Conservation (phyloP, 441 rosid genomes). For the Sinapis alba region DNA sequence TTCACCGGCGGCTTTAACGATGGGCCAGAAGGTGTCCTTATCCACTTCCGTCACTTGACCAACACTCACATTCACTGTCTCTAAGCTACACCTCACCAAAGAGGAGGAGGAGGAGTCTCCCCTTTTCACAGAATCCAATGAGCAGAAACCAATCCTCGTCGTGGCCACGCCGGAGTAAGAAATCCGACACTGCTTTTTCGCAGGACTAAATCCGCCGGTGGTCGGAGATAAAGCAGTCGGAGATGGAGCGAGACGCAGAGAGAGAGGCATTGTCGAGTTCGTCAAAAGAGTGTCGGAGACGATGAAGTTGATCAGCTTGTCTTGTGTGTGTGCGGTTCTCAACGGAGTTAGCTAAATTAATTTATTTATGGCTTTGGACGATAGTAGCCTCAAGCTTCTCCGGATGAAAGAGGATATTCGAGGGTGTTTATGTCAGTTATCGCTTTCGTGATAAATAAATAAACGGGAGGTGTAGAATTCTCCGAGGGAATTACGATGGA, state of each 20-base stretch:
- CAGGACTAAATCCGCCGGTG: constrained; percentile 18
- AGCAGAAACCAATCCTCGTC: constrained; percentile 30
- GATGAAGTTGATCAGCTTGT: constrained; percentile 8
- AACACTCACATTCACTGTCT: constrained; percentile 54
- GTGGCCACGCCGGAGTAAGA: constrained; percentile 34
- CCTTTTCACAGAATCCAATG: constrained; percentile 21
- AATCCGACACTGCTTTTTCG: constrained; percentile 30
- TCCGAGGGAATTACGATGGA: constrained; percentile 23
- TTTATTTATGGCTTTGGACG: not conserved
- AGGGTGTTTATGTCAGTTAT: not conserved
- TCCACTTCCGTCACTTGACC: constrained; percentile 89
- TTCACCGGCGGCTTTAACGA: constrained; percentile 81
- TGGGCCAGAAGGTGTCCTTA: constrained; percentile 95
- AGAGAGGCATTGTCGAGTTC: constrained; percentile 33
- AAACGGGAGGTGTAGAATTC: constrained; percentile 37
- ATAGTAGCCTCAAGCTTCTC: not conserved
- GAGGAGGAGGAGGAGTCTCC: constrained; percentile 28
- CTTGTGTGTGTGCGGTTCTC: constrained; percentile 25
- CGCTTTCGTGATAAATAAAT: constrained; percentile 22
- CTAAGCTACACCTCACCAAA: constrained; percentile 60
- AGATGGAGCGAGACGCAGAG: constrained; percentile 36
- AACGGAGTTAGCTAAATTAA: not conserved
- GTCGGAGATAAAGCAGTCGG: constrained; percentile 25
- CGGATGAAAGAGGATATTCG: constrained; percentile 18
- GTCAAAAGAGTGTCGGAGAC: not conserved